phyloP scores from a whole-genome alignment of 2,329 filamentous ascomycete species.

The Cadophora luteo-olivacea region DNA sequence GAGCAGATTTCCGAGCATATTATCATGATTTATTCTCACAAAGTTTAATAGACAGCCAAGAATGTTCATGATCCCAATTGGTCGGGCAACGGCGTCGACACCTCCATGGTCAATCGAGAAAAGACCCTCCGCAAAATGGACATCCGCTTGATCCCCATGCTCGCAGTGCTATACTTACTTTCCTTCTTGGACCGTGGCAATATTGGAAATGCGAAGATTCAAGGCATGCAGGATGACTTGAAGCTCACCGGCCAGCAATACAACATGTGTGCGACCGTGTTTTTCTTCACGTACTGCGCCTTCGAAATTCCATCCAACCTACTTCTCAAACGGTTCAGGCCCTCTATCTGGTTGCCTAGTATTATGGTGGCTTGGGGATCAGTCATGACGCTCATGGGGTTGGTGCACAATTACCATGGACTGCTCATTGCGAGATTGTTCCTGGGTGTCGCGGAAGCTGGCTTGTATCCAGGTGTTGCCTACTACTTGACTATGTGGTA shows the following conservation, averaged over 20 bases:
- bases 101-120: slow-evolving; percentile 28
- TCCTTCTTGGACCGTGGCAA: slow-evolving; percentile 76
- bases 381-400: slow-evolving; percentile 70
- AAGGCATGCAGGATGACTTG: slow-evolving; percentile 66
- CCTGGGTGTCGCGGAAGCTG: slow-evolving; percentile 35
- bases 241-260: slow-evolving; percentile 52
- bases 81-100: slow-evolving; percentile 28
- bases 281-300: slow-evolving; percentile 64
- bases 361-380: slow-evolving; percentile 70
- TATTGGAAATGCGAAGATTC: slow-evolving; percentile 73
- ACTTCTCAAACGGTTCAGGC: slow-evolving; percentile 48
- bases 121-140: slow-evolving; percentile 57
- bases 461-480: slow-evolving; percentile 45
- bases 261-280: slow-evolving; percentile 43
- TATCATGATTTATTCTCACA: neutral
- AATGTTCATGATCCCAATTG: slow-evolving; percentile 22
- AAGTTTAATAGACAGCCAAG: neutral
- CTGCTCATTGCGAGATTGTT: slow-evolving; percentile 53
- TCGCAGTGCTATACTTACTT: slow-evolving; percentile 75
- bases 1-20: neutral
- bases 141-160: slow-evolving; percentile 65
- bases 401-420: slow-evolving; percentile 69
- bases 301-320: slow-evolving; percentile 71
- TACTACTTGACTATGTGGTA: slow-evolving; percentile 57
- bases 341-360: slow-evolving; percentile 67